These are phyloP conservation scores for Sarcodon aspratus DNA, from an alignment of 768 basidiomycete genomes.

Conservation along the genomic window DNA sequence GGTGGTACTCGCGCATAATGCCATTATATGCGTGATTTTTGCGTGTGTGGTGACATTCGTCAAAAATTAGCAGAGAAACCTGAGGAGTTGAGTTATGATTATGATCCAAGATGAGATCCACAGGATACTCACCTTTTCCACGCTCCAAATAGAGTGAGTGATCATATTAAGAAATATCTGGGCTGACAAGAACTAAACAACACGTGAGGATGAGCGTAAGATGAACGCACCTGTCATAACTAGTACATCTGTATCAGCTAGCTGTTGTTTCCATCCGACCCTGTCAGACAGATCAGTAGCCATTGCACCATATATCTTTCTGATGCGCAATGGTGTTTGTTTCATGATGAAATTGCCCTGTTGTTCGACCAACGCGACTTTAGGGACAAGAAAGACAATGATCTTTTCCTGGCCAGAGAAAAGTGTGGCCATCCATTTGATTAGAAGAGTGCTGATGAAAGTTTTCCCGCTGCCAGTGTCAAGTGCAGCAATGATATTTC, in stretches of 20 bases:
- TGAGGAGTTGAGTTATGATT: conserved; percentile 9
- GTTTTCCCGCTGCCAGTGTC: conserved; percentile 57
- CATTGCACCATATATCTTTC: conserved; percentile 58
- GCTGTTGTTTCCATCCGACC: conserved; percentile 49
- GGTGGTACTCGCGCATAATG: conserved; percentile 48
- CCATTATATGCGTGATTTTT: conserved; percentile 48
- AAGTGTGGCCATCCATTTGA: conserved; percentile 60
- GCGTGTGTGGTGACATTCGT: conserved; percentile 46
- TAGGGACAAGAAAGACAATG: conserved; percentile 75
- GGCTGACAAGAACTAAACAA: conserved; percentile 28
- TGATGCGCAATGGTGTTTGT: conserved; percentile 56
- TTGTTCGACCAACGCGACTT: conserved; percentile 78
- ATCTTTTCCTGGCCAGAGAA: conserved; percentile 41
- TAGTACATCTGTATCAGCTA: conserved; percentile 58
- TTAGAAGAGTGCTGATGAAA: conserved; percentile 47
- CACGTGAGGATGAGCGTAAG: background rate
- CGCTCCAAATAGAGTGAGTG: conserved; percentile 72
- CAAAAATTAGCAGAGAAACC: conserved; percentile 47
- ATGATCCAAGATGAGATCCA: background rate
- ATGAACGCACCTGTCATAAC: conserved; percentile 67
- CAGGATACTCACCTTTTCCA: conserved; percentile 36
- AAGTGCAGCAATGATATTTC: conserved; percentile 46
- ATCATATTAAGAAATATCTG: conserved; percentile 76
- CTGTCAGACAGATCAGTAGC: conserved; percentile 65
- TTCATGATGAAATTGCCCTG: conserved; percentile 56